phyloP scores from a whole-genome alignment of 805 yeast species.

The Monosporozyma unispora region DNA sequence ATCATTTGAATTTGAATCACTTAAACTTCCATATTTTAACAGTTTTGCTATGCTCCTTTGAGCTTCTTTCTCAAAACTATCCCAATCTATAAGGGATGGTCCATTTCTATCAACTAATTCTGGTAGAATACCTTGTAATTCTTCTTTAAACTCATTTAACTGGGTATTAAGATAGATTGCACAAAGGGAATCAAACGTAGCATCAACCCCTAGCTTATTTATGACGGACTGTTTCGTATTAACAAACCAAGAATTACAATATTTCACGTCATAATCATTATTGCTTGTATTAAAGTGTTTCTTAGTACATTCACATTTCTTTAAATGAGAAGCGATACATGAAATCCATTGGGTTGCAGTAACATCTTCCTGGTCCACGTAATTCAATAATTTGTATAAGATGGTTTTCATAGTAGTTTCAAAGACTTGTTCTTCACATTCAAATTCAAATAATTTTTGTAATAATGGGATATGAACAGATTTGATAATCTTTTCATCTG shows the following conservation, averaged over 20 bases:
- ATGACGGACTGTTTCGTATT: not conserved
- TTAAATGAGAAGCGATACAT: not conserved
- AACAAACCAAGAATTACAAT: not conserved
- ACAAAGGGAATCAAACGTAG: not conserved
- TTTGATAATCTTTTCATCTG: conserved; percentile 13
- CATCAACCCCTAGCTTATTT: not conserved
- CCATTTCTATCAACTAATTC: not conserved
- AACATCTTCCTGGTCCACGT: not conserved
- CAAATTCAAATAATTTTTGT: conserved; percentile 31
- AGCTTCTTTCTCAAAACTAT: not conserved
- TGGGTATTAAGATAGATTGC: not conserved
- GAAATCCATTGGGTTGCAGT: not conserved
- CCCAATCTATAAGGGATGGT: not conserved
- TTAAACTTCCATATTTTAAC: not conserved
- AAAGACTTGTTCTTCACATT: conserved; percentile 44
- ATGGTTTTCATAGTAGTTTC: conserved; percentile 3
- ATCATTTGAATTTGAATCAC: not conserved
- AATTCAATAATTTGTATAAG: not conserved
- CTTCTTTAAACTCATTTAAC: not conserved
- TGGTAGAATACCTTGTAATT: not conserved
- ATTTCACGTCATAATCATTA: not conserved
- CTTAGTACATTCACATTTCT: not conserved
- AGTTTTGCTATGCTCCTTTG: not conserved
- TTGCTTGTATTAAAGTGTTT: not conserved
- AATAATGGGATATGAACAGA: conserved; percentile 25